Base-by-base conservation (phyloP, 768 basidiomycete genomes). In the Pluteus cervinus region DNA sequence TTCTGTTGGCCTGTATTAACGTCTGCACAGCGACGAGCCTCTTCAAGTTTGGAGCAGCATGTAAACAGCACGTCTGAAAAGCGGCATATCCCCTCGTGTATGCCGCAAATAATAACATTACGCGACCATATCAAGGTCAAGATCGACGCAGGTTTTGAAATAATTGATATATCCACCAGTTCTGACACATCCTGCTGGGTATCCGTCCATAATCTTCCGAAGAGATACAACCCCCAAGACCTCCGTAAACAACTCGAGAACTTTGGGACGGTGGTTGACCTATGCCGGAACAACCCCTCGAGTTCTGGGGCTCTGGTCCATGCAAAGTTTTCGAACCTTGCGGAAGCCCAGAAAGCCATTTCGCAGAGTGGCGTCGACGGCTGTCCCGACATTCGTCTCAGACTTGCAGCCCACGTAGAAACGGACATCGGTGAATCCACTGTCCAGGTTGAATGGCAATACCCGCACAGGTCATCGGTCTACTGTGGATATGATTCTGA, bases 131-230 rank as follows among this genome's bases (percentile, higher is more conserved):
- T 72, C 15, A 67, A 63, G 36, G 70, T 80, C 14, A 71, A 63
- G 15, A 61, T 86, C 31, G 70, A 70, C 22, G 54, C 73, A 0
- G 86, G 87, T 0, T 83, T 84, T 31, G 63, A 66, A 2, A 66
- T 88, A 2, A 53, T 62, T 17, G 66, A 74, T 0, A 51, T 87
- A 4, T 55, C 56, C 5, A 86, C 85, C 1, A 78, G 79, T 1
- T 81, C 86, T 26, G 86, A 90, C 48, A 79, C 79, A 0, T 72
- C 69, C 5, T n/a, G n/a, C n/a, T 76, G 75, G 63, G 50, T 87
- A 7, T 60, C 68, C 25, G 44, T 89, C 2, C 61, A 63, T 4
- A 73, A 79, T 17, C 49, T 88, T 4, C 71, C 74, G 0, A 25
- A 43, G 0, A 42, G 42, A 0, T 60, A 68, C 10, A 55, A 59